A percentile compares a stretch with the other conserved stretches of the same genome.
Evolutionary conservation across 768 basidiomycete species (phyloP).

Genomic region (Podaxis carcinomalis): DNA sequence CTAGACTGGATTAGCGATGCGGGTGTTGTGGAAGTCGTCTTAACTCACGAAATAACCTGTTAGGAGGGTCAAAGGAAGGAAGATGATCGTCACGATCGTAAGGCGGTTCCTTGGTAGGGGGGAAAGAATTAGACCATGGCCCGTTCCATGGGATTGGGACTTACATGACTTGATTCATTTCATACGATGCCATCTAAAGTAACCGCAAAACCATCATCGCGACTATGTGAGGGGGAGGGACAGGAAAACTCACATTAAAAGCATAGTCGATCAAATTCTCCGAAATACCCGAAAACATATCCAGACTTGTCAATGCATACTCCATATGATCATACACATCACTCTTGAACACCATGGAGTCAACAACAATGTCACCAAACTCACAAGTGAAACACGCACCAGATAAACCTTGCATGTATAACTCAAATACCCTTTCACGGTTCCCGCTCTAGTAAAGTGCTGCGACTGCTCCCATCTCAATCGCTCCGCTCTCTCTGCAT

Average conservation of each 20-base stretch:
- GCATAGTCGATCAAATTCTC: slow-evolving; percentile 69
- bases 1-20: slow-evolving; percentile 25
- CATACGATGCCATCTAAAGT: slow-evolving; percentile 53
- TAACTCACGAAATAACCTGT: slow-evolving; percentile 69
- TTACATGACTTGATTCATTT: slow-evolving; percentile 65
- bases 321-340: slow-evolving; percentile 75
- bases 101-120: slow-evolving; percentile 47
- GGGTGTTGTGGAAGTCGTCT: not conserved
- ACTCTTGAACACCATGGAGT: slow-evolving; percentile 32
- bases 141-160: slow-evolving; percentile 13
- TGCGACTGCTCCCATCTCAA: slow-evolving; percentile 6
- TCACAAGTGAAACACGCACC: slow-evolving; percentile 29
- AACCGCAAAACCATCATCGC: not conserved
- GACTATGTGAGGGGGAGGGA: not conserved
- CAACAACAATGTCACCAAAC: not conserved
- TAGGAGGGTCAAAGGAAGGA: slow-evolving; percentile 63
- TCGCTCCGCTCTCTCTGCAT: slow-evolving; percentile 9
- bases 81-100: slow-evolving; percentile 66
- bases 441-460: slow-evolving; percentile 18
- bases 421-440: slow-evolving; percentile 50
- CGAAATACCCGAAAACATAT: slow-evolving; percentile 62
- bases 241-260: slow-evolving; percentile 50
- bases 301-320: slow-evolving; percentile 57
- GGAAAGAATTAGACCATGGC: not conserved
- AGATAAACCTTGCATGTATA: slow-evolving; percentile 64